Conservation (phyloP, 139 green algal genomes). For the Volvox africanus region DNA sequence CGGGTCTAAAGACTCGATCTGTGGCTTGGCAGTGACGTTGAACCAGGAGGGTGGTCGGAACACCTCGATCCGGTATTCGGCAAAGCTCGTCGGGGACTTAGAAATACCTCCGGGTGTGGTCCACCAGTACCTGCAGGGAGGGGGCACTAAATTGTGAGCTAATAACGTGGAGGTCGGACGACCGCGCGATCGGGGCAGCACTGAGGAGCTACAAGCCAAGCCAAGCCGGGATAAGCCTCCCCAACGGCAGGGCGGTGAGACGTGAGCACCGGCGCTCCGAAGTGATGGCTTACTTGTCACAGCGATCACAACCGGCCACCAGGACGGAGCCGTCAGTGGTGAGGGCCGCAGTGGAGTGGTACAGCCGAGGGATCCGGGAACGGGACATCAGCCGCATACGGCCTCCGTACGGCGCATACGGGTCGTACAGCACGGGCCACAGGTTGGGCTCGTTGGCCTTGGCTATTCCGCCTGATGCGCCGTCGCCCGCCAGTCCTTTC, state of each 20-base stretch:
- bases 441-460: constrained; percentile 53
- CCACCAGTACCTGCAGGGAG: constrained; percentile 23
- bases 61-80: constrained; percentile 63
- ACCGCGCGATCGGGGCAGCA: too few species aligned
- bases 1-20: background rate
- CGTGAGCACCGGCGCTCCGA: too few species aligned
- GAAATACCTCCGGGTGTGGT: constrained; percentile 32
- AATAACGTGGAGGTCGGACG: too few species aligned
- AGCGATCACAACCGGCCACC: constrained; percentile 57
- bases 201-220: too few species aligned
- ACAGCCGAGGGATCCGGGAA: constrained; percentile 43
- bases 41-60: constrained; percentile 55
- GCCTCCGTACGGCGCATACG: background rate
- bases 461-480: background rate
- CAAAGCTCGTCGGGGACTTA: constrained; percentile 23
- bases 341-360: constrained; percentile 51
- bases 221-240: too few species aligned
- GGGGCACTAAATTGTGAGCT: background rate
- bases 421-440: constrained; percentile 57
- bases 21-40: constrained; percentile 41
- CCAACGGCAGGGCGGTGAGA: too few species aligned
- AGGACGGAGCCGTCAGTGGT: constrained; percentile 59
- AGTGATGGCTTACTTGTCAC: constrained; percentile 14
- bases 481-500: constrained; percentile 58
- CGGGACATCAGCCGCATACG: constrained; percentile 37